Conservation (phyloP, 108 stramenopile genomes). For the Cyclotella cryptica region DNA sequence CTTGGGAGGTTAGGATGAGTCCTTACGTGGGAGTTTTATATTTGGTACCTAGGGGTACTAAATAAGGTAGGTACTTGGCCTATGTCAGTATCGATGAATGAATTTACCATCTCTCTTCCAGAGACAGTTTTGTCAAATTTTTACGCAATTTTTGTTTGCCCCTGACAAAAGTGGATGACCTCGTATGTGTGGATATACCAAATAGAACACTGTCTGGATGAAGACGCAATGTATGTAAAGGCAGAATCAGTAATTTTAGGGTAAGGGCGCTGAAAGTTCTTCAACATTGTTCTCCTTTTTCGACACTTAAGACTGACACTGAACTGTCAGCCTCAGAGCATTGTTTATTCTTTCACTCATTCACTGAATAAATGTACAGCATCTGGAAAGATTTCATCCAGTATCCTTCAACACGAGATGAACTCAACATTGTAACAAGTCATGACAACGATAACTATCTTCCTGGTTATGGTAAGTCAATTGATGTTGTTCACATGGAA, state of each 20-base stretch:
- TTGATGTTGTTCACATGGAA: conserved; percentile 50
- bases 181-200: conserved; percentile 5
- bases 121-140: neutral
- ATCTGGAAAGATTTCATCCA: conserved; percentile 12
- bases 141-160: conserved; percentile 3
- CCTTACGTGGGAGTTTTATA: too few relatives aligned
- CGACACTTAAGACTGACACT: neutral
- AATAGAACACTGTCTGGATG: conserved; percentile 3
- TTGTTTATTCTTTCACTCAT: conserved; percentile 10
- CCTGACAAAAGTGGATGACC: conserved; percentile 10
- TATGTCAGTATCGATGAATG: too few relatives aligned
- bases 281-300: neutral
- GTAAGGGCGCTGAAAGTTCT: too few relatives aligned
- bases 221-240: neutral
- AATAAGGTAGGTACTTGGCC: too few relatives aligned
- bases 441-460: conserved; percentile 15
- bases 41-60: too few relatives aligned
- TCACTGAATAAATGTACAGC: conserved; percentile 19
- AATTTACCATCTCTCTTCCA: neutral
- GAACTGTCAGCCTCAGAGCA: conserved; percentile 3
- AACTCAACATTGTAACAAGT: neutral
- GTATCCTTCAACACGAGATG: conserved; percentile 6
- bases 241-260: conserved; percentile 9
- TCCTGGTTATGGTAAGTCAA: conserved; percentile 39
- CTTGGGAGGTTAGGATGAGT: too few relatives aligned